Evolutionary conservation across 345 rosid species (phyloP), one percentile per base, ranked within the genome.

Genomic region (Raphanus raphanistrum): DNA sequence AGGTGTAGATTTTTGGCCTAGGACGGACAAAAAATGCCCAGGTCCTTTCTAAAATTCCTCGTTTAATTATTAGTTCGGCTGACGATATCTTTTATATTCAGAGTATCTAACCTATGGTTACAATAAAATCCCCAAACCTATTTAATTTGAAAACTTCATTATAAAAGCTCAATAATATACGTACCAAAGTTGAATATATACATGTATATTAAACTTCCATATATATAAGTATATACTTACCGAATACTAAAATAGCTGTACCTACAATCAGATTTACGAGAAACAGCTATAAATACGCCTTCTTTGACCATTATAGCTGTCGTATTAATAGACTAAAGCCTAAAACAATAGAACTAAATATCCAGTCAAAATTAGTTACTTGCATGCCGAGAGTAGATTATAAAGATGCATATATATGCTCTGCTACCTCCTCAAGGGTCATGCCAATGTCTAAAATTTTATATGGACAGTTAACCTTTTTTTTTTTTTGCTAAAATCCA

Each of bases 21-120:
- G 6, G 59, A 38, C 52, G 16, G 9, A 45, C 21, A 21, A 21
- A 21, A 21, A 21, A 21, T 21, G 21, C 21, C 21, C 21, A 21
- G 21, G 21, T 21, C 21, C 21, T 21, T 21, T 21, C 21, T 21
- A 21, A 21, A 21, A 21, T 21, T 21, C 21, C 21, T 21, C 21
- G 0, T 21, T 21, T 21, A 21, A 21, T 21, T 21, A 21, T 77
- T 63, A 50, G 52, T 36, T 64, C 5, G 21, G 72, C 60, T 71
- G 76, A 36, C 76, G 36, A 77, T 63, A 65, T 77, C 76, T 38
- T 71, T 29, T 64, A 64, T 77, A 64, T 77, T 71, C 76, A 13
- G 45, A 70, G 70, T 77, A 71, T 41, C 54, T 48, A 41, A 35
- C 54, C 17, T 48, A 48, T n/a, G 54, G 54, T 48, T 48, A 16